These are phyloP conservation scores for Cercospora berteroae DNA, from an alignment of 2,329 filamentous ascomycete genomes.

Conservation along the genomic window DNA sequence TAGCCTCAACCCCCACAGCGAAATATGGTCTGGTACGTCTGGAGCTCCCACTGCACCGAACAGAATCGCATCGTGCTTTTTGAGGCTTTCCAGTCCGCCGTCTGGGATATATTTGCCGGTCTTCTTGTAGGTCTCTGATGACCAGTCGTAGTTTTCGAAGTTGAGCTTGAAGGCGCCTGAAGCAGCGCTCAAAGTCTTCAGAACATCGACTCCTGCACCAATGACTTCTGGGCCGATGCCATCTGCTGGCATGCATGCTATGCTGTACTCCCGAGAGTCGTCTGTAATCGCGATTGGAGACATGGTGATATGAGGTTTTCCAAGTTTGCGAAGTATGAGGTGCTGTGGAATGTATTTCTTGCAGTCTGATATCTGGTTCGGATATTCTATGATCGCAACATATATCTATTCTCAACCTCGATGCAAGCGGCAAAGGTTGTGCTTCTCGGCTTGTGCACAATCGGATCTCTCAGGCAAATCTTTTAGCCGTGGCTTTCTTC, in stretches of 20 bases:
- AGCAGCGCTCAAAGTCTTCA: conserved; percentile 52
- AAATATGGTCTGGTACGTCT: conserved; percentile 52
- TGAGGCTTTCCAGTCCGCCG: conserved; percentile 57
- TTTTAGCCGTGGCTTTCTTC: not conserved
- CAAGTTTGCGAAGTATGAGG: not conserved
- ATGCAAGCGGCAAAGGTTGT: not conserved
- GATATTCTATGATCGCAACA: not conserved
- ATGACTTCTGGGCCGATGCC: conserved; percentile 70
- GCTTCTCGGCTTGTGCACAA: not conserved
- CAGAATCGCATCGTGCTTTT: conserved; percentile 63
- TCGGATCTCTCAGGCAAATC: not conserved
- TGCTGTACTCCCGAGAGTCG: conserved; percentile 45
- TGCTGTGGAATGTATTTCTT: not conserved
- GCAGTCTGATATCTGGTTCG: not conserved
- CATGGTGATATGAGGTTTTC: conserved; percentile 18
- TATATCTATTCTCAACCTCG: not conserved
- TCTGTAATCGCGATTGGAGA: conserved; percentile 27
- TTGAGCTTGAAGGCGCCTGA: conserved; percentile 58
- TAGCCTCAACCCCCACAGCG: conserved; percentile 56
- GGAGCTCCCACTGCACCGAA: conserved; percentile 66
- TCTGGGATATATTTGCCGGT: conserved; percentile 65
- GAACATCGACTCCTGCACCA: conserved; percentile 60
- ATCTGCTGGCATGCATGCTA: conserved; percentile 67
- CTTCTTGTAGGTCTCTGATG: conserved; percentile 63
- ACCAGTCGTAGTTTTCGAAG: conserved; percentile 66